Evolutionary conservation across 441 rosid species (phyloP), one percentile per base, ranked within the genome.

Genomic region (Erodium trifolium): DNA sequence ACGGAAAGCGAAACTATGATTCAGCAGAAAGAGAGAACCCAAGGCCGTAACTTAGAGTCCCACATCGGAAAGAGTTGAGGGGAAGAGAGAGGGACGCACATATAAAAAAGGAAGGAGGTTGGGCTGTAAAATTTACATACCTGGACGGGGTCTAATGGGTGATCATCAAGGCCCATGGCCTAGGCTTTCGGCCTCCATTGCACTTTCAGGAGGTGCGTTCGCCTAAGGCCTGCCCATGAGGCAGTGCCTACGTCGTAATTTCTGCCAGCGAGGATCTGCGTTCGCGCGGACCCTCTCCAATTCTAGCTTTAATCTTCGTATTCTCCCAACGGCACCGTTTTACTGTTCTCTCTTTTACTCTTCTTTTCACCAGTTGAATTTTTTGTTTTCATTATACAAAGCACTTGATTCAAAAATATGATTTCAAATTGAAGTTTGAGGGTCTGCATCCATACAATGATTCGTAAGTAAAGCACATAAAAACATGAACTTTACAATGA

Each of bases 71-170:
- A 55, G 63, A 55, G 8, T 9, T 16, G 7, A 55, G 8, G 14
- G 18, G 23, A 16, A 55, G 63, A 5, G 23, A 55, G 27, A 16
- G 27, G 23, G 27, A 55, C 27, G 23, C 63, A 17, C 10, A 9
- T 55, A 55, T 55, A 55, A 16, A 55, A 7, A 1, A 55, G 4
- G 29, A 18, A 18, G 63, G 27, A 55, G 63, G 63, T 17, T 55
- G 27, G 63, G 23, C 23, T 17, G 10, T 16, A 5, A 16, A 55
- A 17, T 1, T 16, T 55, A 55, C 63, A 55, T 55, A 55, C 63
- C 63, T 55, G 63, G 63, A 55, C 63, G 63, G 63, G 63, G 63
- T 55, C 63, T 8, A 16, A 55, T 55, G 63, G 63, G 63, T 55
- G 63, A 55, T 55, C 63, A 55, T 4, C 9, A 17, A 55, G 63